Evolutionary conservation across 331 rosid genomes (phyloP).

Genomic region (Dryas integrifolia): DNA sequence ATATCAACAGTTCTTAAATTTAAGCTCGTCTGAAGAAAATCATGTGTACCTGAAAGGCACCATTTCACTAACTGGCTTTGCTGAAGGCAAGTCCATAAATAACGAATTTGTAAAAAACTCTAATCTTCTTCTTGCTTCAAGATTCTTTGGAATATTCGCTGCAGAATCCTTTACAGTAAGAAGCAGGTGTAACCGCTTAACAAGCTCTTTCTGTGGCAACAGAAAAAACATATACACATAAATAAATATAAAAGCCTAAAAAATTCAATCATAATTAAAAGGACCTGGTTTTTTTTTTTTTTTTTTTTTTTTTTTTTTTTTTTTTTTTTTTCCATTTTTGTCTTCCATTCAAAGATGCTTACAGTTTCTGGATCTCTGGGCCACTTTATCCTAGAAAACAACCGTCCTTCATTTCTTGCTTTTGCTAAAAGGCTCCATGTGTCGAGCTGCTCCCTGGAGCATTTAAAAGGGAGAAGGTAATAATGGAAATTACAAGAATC

Average conservation of each 20-base stretch:
- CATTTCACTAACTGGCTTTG: slow-evolving; percentile 93
- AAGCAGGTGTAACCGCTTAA: slow-evolving; percentile 90
- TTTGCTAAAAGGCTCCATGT: slow-evolving; percentile 90
- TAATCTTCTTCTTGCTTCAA: slow-evolving; percentile 96
- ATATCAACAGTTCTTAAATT: not conserved
- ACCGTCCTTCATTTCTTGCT: slow-evolving; percentile 81
- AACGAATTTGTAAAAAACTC: slow-evolving; percentile 89
- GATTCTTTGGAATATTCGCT: slow-evolving; percentile 88
- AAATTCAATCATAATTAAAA: not conserved
- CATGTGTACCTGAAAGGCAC: slow-evolving; percentile 69
- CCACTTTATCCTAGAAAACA: slow-evolving; percentile 75
- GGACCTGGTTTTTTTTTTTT: not conserved
- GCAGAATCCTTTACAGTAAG: slow-evolving; percentile 93
- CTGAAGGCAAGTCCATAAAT: slow-evolving; percentile 93
- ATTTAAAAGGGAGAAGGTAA: slow-evolving; percentile 10
- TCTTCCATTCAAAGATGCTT: slow-evolving; percentile 27
- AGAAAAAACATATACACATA: not conserved
- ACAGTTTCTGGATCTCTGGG: slow-evolving; percentile 87
- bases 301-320: not conserved
- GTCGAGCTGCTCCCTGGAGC: slow-evolving; percentile 80
- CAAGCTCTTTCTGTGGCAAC: slow-evolving; percentile 68
- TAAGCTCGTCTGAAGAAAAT: slow-evolving; percentile 5
- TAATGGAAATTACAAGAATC: not conserved
- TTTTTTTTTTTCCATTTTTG: not conserved
- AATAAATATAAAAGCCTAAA: not conserved